A percentile compares a stretch with the other conserved stretches of the same genome.
Evolutionary conservation across 495 filamentous ascomycete genomes (phyloP).

Genomic region (Podospora pseudoanserina): DNA sequence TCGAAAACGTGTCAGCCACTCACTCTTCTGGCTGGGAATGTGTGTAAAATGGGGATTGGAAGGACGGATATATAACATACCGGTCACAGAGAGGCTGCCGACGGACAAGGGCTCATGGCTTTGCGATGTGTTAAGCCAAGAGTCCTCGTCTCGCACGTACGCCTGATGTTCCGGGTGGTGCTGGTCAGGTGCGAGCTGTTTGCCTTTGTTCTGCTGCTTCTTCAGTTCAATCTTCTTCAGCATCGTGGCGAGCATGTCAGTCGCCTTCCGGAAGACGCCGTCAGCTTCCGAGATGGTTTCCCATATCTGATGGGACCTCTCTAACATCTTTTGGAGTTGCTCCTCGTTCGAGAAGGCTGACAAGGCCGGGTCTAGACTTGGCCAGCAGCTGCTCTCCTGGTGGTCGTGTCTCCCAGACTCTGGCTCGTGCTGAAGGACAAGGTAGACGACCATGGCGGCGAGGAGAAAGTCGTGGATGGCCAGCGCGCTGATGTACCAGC

Average conservation of each 20-base stretch:
- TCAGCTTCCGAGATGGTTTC: neutral
- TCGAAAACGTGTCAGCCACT: neutral
- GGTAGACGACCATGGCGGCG: constrained; percentile 45
- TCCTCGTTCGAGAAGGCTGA: constrained; percentile 24
- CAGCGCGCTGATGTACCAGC: constrained; percentile 44
- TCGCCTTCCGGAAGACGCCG: constrained; percentile 24
- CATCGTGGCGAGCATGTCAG: constrained; percentile 25
- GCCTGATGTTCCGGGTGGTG: neutral
- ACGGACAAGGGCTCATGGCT: neutral
- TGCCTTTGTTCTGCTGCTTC: neutral
- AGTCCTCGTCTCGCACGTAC: neutral
- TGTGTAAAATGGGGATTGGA: neutral
- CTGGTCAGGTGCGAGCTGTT: neutral
- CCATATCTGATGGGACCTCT: constrained; percentile 35
- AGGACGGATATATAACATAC: constrained; percentile 2
- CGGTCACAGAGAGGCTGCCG: neutral
- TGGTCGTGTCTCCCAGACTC: constrained; percentile 28
- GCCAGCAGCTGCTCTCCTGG: constrained; percentile 8
- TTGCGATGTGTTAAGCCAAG: neutral
- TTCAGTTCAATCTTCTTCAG: constrained; percentile 18
- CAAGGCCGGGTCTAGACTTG: constrained; percentile 4
- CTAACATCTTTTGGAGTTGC: constrained; percentile 28
- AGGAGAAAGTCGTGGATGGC: constrained; percentile 49
- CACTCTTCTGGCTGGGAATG: neutral
- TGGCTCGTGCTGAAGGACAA: constrained; percentile 36